phyloP scores from a whole-genome alignment of 441 rosid genomes.

The Viola pubescens region DNA sequence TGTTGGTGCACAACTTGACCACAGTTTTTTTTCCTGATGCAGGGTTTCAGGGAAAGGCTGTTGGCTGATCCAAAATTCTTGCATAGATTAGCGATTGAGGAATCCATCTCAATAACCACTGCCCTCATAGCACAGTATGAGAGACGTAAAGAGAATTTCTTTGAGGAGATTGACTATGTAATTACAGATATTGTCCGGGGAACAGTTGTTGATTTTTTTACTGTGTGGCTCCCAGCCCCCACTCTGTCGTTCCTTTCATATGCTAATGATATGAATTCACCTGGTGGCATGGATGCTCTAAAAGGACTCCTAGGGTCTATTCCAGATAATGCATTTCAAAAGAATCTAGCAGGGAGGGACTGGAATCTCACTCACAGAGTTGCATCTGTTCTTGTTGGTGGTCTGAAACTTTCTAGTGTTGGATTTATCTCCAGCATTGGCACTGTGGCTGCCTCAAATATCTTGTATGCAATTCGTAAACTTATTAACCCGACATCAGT shows the following conservation, averaged over 20 bases:
- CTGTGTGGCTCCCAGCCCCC: slow-evolving; percentile 97
- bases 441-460: slow-evolving; percentile 77
- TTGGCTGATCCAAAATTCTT: slow-evolving; percentile 93
- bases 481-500: slow-evolving; percentile 43
- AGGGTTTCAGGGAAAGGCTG: slow-evolving; percentile 95
- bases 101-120: slow-evolving; percentile 79
- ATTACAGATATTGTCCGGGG: slow-evolving; percentile 81
- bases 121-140: slow-evolving; percentile 87
- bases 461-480: slow-evolving; percentile 40
- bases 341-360: slow-evolving; percentile 69
- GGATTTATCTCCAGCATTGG: slow-evolving; percentile 81
- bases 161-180: slow-evolving; percentile 86
- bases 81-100: slow-evolving; percentile 89
- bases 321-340: slow-evolving; percentile 92
- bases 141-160: slow-evolving; percentile 75
- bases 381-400: slow-evolving; percentile 78
- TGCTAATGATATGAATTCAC: slow-evolving; percentile 39
- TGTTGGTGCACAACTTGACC: slow-evolving; percentile 18
- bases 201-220: slow-evolving; percentile 76
- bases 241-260: slow-evolving; percentile 75
- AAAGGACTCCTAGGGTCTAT: slow-evolving; percentile 76
- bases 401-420: slow-evolving; percentile 72
- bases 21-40: slow-evolving; percentile 26
- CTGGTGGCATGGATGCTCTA: slow-evolving; percentile 54
- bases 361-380: slow-evolving; percentile 71